Evolutionary conservation across 495 filamentous ascomycete genomes (phyloP), one percentile per base, ranked within the genome.

Genomic region (Pyrenopolyporus hunteri): DNA sequence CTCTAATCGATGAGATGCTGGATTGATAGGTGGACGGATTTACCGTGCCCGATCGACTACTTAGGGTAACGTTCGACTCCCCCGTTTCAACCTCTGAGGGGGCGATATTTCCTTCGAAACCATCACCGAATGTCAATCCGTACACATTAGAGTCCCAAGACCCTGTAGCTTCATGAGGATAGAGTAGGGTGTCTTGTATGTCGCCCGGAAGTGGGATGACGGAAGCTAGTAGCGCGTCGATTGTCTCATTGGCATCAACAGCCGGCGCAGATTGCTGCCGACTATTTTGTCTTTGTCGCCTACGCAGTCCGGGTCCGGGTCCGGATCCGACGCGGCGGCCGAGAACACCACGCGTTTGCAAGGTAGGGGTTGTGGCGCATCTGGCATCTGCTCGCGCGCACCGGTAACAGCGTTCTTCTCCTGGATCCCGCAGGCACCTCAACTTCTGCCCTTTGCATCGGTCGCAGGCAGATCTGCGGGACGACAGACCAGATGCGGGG

Each of bases 361-460:
- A 49, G 17, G 33, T 51, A 5, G 66, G 46, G 23, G 56, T 68
- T 6, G 62, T 68, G 4, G 44, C 23, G 23, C 66, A 68, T 46
- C 47, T 47, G 2, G 47, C 25, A 22, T 65, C 51, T 16, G 61
- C 61, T 33, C 49, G 43, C 17, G 61, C 36, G 36, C 66, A 69
- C 16, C 62, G 61, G 50, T 51, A 25, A 37, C 62, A 69, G 46
- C 60, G 60, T 6, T 58, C 43, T 42, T 59, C 31, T 25, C 50
- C 57, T 1, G 47, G 23, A 2, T 69, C 72, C 6, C 75, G 67
- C 17, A 76, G 53, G 59, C 76, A 78, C 13, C 74, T 70, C 9
- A 77, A 50, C 50, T 77, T 78, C 25, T 74, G 72, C 9, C 69
- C 72, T n/a, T 74, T 73, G 39, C 75, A 78, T n/a, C 74, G 67